Percentiles rank a stretch among this genome's conserved stretches.
Conservation (phyloP, 2,329 filamentous ascomycete genomes). For the Cordyceps militaris region DNA sequence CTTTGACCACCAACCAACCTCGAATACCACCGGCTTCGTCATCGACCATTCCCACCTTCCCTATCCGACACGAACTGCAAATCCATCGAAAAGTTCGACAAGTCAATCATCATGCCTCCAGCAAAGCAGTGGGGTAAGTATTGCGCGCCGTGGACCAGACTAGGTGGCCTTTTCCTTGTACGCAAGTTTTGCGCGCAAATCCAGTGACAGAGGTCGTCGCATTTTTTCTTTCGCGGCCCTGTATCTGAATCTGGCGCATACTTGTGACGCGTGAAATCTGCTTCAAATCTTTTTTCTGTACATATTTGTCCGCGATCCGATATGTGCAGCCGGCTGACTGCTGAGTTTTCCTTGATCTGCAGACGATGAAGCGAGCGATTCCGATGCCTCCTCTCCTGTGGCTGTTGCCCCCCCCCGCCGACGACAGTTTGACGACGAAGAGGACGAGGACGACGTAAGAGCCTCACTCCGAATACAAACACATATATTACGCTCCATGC, state of each 20-base stretch:
- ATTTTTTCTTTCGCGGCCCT: not conserved
- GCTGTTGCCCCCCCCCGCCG: constrained; percentile 34
- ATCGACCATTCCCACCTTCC: not conserved
- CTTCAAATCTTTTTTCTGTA: not conserved
- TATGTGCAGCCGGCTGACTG: constrained; percentile 18
- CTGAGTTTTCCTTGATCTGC: constrained; percentile 6
- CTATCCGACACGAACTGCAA: not conserved
- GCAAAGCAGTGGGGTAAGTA: constrained; percentile 38
- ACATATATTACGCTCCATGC: not conserved
- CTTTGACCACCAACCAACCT: not conserved
- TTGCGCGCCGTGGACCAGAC: constrained; percentile 3
- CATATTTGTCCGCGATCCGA: not conserved
- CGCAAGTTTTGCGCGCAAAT: constrained; percentile 1
- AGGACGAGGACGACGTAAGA: constrained; percentile 72
- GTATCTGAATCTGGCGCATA: not conserved
- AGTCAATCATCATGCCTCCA: constrained; percentile 33
- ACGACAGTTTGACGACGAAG: constrained; percentile 81
- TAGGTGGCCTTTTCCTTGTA: not conserved
- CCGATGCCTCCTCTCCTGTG: constrained; percentile 28
- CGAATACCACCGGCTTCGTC: not conserved
- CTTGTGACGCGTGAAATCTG: not conserved
- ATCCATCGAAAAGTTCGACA: not conserved
- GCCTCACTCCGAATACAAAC: not conserved
- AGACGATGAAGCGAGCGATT: constrained; percentile 36
- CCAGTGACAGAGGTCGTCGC: not conserved